Conservation (phyloP, 2,329 filamentous ascomycete species). For the Pyrenophora teres region DNA sequence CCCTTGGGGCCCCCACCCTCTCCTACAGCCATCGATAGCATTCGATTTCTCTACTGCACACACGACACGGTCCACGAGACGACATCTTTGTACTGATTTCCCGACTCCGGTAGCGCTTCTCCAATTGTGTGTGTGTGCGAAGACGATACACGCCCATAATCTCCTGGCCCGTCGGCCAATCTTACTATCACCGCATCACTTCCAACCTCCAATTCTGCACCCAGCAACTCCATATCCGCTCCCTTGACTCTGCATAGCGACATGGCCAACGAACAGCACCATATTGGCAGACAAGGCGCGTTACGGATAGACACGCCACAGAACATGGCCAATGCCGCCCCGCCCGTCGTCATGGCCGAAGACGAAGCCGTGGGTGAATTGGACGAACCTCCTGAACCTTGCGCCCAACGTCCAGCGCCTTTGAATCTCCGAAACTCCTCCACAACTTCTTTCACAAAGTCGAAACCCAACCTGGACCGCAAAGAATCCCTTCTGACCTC, state of each 20-base stretch:
- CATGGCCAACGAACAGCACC: slow-evolving; percentile 45
- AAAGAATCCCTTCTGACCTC: slow-evolving; percentile 85
- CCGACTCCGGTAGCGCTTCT: slow-evolving; percentile 1
- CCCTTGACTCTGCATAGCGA: background rate
- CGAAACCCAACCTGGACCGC: slow-evolving; percentile 56
- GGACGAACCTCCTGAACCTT: slow-evolving; percentile 85
- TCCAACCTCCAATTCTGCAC: background rate
- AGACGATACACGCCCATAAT: background rate
- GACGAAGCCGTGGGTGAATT: slow-evolving; percentile 74
- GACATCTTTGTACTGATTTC: slow-evolving; percentile 9
- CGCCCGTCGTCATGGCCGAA: slow-evolving; percentile 46
- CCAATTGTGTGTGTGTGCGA: background rate
- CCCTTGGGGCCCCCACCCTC: slow-evolving; percentile 41
- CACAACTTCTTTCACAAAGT: slow-evolving; percentile 54
- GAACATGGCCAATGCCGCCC: slow-evolving; percentile 32
- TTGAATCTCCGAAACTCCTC: slow-evolving; percentile 47
- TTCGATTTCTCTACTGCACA: background rate
- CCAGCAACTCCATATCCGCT: background rate
- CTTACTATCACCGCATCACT: slow-evolving; percentile 1
- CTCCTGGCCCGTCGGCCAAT: background rate
- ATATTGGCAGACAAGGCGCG: slow-evolving; percentile 28
- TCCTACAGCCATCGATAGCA: slow-evolving; percentile 8
- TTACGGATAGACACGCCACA: slow-evolving; percentile 38
- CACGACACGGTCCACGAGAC: slow-evolving; percentile 9
- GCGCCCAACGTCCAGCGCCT: slow-evolving; percentile 52